A percentile compares a stretch with the other conserved stretches of the same genome.
These are phyloP conservation scores for Hemisphaericaspora subhashii DNA, from an alignment of 1,139 yeast species.

Conservation along the genomic window DNA sequence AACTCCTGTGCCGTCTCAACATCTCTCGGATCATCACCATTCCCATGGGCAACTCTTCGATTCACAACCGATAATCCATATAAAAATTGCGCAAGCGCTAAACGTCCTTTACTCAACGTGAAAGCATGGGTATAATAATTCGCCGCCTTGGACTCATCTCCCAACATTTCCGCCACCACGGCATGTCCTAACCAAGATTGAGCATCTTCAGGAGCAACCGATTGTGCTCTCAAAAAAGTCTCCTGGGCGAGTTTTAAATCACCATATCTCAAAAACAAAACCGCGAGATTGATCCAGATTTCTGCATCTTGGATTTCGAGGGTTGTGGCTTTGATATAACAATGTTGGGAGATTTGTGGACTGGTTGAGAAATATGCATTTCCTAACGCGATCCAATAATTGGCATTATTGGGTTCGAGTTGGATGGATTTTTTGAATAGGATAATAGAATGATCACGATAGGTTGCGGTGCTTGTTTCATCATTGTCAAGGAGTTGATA, in stretches of 20 bases:
- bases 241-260: conserved; percentile 74
- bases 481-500: conserved; percentile 33
- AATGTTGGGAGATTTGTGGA: conserved; percentile 84
- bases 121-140: conserved; percentile 75
- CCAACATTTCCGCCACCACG: conserved; percentile 58
- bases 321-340: conserved; percentile 79
- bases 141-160: conserved; percentile 52
- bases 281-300: conserved; percentile 83
- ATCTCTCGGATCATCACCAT: conserved; percentile 47
- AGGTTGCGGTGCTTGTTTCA: conserved; percentile 6
- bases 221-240: conserved; percentile 72
- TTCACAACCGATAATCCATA: conserved; percentile 63
- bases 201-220: conserved; percentile 75
- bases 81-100: conserved; percentile 68
- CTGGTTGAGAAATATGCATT: conserved; percentile 59
- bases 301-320: conserved; percentile 66
- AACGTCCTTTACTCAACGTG: conserved; percentile 70
- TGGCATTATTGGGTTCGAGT: conserved; percentile 66
- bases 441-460: conserved; percentile 52
- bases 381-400: conserved; percentile 84
- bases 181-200: conserved; percentile 92
- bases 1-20: conserved; percentile 63
- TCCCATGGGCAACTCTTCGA: conserved; percentile 39
- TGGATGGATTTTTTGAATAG: conserved; percentile 67
- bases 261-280: conserved; percentile 65